Base-by-base conservation (phyloP, 2,329 filamentous ascomycete species). In the Colletotrichum gloeosporioides region DNA sequence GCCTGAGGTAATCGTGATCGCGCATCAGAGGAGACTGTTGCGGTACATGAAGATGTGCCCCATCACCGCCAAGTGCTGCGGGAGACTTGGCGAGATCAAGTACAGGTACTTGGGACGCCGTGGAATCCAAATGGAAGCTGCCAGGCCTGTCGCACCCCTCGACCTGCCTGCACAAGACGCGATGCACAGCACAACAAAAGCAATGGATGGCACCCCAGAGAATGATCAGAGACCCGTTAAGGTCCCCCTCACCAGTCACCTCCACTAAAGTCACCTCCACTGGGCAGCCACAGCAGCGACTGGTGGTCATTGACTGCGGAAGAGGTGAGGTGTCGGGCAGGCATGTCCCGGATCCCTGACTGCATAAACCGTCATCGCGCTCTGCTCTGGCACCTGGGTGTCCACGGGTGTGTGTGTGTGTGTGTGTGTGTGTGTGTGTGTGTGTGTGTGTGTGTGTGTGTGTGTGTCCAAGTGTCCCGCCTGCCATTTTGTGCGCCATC, bases 81-180 rank as follows among this genome's bases (percentile, higher is more conserved):
- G 22, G 22, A 22, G 22, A 22, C 22, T 22, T 22, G 22, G 22
- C 22, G 22, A 22, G 22, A n/a, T 12, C 15, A 62, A 25, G 73
- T 76, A 73, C 64, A 8, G 4, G 8, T 75, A 73, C 73, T 36
- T 36, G 16, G 12, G 27, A 22, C 29, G 27, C 39, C 18, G 61
- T 73, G 57, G 73, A 76, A 73, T 76, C 73, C 34, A 32, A 31
- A 64, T 76, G 69, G 73, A 76, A 76, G 73, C 63, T 68, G 49
- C 63, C 69, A 65, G 39, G 57, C 57, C 57, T 62, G 57, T 62
- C 57, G 57, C n/a, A 71, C 29, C 44, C 18, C 34, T 36, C 39
- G 49, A 53, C 25, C 66, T 73, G 62, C 31, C 62, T 22, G 62
- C 62, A 65, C 34, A 22, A 25, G n/a, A 36, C 61, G 63, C 63